phyloP scores from a whole-genome alignment of 2,329 filamentous ascomycete genomes.

The Neofusicoccum umdonicola region DNA sequence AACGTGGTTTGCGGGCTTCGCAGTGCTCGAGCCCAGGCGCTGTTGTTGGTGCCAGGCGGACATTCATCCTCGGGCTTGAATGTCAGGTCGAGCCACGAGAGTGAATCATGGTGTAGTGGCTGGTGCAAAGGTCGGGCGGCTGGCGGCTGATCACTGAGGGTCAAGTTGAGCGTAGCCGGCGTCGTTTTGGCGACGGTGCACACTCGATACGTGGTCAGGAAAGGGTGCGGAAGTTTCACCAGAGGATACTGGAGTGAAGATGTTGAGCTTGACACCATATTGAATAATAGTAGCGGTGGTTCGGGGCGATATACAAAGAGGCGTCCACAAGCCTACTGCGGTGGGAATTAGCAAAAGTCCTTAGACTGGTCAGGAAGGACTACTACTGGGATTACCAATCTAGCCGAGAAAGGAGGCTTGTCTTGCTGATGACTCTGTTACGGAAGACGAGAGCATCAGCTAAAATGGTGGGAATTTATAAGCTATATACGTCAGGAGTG shows the following conservation, averaged over 20 bases:
- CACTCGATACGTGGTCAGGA: slow-evolving; percentile 32
- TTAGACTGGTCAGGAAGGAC: no score
- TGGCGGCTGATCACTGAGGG: background rate
- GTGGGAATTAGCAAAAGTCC: no score
- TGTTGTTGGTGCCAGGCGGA: slow-evolving; percentile 34
- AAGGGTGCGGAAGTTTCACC: slow-evolving; percentile 30
- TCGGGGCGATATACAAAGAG: no score
- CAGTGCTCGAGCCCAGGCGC: slow-evolving; percentile 45
- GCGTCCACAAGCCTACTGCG: no score
- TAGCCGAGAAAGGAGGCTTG: no score
- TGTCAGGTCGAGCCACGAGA: slow-evolving; percentile 25
- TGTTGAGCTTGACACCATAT: background rate
- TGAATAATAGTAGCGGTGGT: no score
- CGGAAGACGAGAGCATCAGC: no score
- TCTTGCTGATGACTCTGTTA: no score
- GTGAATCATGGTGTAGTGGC: slow-evolving; percentile 29
- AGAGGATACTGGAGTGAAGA: background rate
- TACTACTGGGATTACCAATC: no score
- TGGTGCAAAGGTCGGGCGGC: slow-evolving; percentile 26
- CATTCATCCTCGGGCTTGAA: slow-evolving; percentile 21
- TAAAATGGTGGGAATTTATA: background rate
- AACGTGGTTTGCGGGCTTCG: slow-evolving; percentile 44
- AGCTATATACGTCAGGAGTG: background rate
- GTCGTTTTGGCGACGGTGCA: background rate
- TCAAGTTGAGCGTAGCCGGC: background rate